Evolutionary conservation across 345 rosid genomes (phyloP).

Genomic region (Crucihimalaya himalaica): DNA sequence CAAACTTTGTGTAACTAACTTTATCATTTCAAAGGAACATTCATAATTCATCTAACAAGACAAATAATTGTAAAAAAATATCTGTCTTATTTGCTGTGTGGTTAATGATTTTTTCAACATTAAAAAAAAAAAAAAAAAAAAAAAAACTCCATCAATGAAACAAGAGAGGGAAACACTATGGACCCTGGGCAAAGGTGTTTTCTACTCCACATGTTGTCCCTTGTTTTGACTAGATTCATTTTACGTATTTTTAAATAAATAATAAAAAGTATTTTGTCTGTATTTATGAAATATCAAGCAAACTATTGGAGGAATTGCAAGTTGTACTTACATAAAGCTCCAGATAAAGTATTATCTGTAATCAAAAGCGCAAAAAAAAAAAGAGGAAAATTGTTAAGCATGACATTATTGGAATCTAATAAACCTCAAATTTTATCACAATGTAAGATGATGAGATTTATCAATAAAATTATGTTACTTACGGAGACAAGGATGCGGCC

Average conservation of each 20-base stretch:
- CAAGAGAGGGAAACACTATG: constrained; percentile 22
- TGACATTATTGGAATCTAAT: neutral
- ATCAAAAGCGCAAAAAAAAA: constrained; percentile 12
- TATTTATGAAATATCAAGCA: neutral
- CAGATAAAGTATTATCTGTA: constrained; percentile 76
- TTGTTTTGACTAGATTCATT: constrained; percentile 18
- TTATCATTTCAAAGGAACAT: neutral
- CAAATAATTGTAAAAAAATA: neutral
- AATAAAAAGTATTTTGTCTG: neutral
- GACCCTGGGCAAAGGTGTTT: constrained; percentile 28
- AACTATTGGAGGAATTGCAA: constrained; percentile 25
- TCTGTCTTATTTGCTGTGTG: neutral
- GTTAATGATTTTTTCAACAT: neutral
- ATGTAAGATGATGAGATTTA: constrained; percentile 9
- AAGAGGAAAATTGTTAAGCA: neutral
- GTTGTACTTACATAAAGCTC: constrained; percentile 88
- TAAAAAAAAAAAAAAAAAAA: neutral
- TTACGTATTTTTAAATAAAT: neutral
- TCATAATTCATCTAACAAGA: neutral
- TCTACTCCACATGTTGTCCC: constrained; percentile 35
- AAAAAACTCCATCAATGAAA: neutral
- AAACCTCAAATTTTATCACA: neutral
- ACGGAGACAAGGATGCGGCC: constrained; percentile 84
- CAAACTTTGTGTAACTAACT: constrained; percentile 3
- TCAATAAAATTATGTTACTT: constrained; percentile 15